Evolutionary conservation across 2,329 filamentous ascomycete genomes (phyloP).

Genomic region (Coleophoma eucalyptorum): DNA sequence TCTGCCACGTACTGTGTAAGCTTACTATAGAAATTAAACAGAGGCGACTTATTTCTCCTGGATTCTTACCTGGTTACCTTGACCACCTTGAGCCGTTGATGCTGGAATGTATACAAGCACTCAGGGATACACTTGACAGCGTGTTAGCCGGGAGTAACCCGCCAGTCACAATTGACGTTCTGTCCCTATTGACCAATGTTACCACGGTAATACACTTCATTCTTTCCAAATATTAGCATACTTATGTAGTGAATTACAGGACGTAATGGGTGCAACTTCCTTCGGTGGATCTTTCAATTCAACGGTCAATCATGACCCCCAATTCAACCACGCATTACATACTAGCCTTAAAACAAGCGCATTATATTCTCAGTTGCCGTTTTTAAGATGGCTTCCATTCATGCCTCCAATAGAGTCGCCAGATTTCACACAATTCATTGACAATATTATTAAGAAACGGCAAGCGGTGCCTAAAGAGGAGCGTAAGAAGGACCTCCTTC

Average conservation of each 20-base stretch:
- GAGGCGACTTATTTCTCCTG: background rate
- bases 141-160: background rate
- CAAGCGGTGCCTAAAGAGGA: background rate
- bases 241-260: background rate
- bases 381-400: background rate
- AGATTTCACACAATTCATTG: background rate
- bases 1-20: background rate
- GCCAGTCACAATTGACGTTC: background rate
- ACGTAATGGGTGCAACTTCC: background rate
- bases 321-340: background rate
- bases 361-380: background rate
- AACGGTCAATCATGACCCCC: background rate
- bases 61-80: background rate
- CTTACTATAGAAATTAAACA: background rate
- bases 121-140: background rate
- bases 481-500: background rate
- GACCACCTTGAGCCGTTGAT: background rate
- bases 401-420: background rate
- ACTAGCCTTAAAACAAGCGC: background rate
- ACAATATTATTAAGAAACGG: background rate
- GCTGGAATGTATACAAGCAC: background rate
- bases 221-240: background rate
- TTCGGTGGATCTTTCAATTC: background rate
- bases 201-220: background rate
- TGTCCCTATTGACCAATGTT: background rate